Percentiles rank a stretch among this genome's conserved stretches.
phyloP scores from a whole-genome alignment of 495 filamentous ascomycete genomes.

The Podospora australis region DNA sequence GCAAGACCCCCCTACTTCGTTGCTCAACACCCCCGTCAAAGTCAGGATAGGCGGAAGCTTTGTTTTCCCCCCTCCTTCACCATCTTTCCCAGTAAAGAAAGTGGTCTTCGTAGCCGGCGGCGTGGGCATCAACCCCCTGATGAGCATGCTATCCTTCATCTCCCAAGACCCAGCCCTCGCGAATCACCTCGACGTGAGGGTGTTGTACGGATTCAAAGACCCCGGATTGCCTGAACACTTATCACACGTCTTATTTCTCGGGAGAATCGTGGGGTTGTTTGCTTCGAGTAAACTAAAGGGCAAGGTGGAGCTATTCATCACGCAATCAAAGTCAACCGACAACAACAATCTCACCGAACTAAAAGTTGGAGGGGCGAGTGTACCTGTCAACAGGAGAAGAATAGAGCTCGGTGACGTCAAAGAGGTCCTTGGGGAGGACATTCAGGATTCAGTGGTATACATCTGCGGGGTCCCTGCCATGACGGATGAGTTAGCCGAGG shows the following conservation, averaged over 20 bases:
- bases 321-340: constrained; percentile 5
- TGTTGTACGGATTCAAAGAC: constrained; percentile 39
- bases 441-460: constrained; percentile 56
- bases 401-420: constrained; percentile 47
- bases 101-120: constrained; percentile 75
- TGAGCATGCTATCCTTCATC: constrained; percentile 40
- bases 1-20: constrained; percentile 40
- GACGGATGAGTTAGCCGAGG: constrained; percentile 71
- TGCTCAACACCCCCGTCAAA: constrained; percentile 51
- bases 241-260: constrained; percentile 37
- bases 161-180: constrained; percentile 17
- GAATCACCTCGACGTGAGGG: constrained; percentile 2
- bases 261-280: constrained; percentile 34
- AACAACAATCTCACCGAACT: constrained; percentile 20
- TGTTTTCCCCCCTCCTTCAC: constrained; percentile 67
- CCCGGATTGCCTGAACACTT: constrained; percentile 14
- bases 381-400: constrained; percentile 41
- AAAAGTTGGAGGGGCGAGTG: constrained; percentile 13
- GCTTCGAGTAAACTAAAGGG: constrained; percentile 21
- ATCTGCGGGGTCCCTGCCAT: constrained; percentile 73
- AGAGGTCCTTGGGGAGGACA: constrained; percentile 40
- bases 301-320: constrained; percentile 30
- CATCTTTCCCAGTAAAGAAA: constrained; percentile 33
- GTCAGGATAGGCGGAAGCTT: constrained; percentile 79
- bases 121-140: constrained; percentile 70